These are phyloP conservation scores for Plasmodium chabaudi DNA, from an alignment of 169 alveolate genomes.

Conservation along the genomic window DNA sequence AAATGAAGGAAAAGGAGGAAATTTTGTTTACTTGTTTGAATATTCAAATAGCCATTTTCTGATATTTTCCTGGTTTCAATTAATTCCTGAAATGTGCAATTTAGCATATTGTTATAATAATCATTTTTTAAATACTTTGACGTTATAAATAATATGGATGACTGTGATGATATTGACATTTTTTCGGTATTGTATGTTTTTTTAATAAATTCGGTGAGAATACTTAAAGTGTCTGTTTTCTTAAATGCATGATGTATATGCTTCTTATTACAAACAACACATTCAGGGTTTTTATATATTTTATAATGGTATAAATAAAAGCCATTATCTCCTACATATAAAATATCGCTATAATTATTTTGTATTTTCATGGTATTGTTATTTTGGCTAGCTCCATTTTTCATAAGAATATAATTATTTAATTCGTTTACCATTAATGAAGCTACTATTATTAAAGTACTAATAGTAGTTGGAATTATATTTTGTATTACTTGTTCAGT, in stretches of 20 bases:
- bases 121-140: conserved; percentile 16
- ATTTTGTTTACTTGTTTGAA: conserved; percentile 19
- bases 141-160: conserved; percentile 16
- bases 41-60: conserved; percentile 14
- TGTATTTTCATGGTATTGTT: neutral
- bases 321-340: conserved; percentile 57
- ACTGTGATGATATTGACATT: conserved; percentile 22
- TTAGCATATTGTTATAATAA: neutral
- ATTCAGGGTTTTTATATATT: conserved; percentile 18
- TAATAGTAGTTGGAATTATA: conserved; percentile 37
- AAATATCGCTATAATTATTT: conserved; percentile 25
- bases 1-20: conserved; percentile 27
- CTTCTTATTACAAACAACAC: conserved; percentile 42
- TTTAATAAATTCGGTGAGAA: neutral
- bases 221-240: conserved; percentile 9
- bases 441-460: conserved; percentile 42
- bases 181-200: conserved; percentile 3
- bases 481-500: conserved; percentile 40
- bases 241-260: conserved; percentile 5
- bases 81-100: conserved; percentile 23
- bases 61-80: conserved; percentile 18
- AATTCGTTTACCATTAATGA: conserved; percentile 17
- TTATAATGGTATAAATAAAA: conserved; percentile 28
- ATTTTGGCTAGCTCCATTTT: neutral
- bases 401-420: neutral